Evolutionary conservation across 106 monocot genomes (phyloP).

Genomic region (Posidonia australis): DNA sequence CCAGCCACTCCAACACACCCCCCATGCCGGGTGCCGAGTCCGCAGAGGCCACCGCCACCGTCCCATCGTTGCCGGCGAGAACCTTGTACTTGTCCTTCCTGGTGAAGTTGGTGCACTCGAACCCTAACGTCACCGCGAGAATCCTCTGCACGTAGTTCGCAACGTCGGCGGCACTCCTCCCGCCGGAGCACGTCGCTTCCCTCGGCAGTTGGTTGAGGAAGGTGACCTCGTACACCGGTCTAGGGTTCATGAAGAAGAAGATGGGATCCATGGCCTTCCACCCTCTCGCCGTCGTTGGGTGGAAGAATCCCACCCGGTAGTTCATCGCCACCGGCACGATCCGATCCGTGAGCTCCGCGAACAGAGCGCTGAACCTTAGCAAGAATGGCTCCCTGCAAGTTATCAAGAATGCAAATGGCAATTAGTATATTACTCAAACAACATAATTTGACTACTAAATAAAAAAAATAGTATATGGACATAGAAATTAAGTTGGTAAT

Average conservation of each 20-base stretch:
- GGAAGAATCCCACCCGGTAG: constrained; percentile 82
- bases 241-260: constrained; percentile 96
- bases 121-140: constrained; percentile 66
- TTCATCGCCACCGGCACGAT: constrained; percentile 98
- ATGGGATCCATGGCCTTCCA: constrained; percentile 96
- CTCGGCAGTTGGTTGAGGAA: constrained; percentile 65
- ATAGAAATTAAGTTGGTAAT: too few relatives aligned
- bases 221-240: constrained; percentile 92
- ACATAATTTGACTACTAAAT: background rate
- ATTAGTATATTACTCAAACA: background rate
- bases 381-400: constrained; percentile 63
- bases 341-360: constrained; percentile 86
- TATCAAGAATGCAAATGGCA: background rate
- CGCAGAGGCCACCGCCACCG: constrained; percentile 24
- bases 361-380: constrained; percentile 73
- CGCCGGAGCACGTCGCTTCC: constrained; percentile 71
- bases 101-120: constrained; percentile 89
- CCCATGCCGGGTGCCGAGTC: too few relatives aligned
- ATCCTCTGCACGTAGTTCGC: constrained; percentile 91
- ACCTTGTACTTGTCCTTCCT: constrained; percentile 89
- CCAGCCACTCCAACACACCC: too few relatives aligned
- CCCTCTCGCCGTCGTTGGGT: constrained; percentile 85
- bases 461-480: background rate
- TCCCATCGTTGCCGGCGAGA: constrained; percentile 88
- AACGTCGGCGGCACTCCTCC: constrained; percentile 67